A percentile compares a stretch with the other conserved stretches of the same genome.
Evolutionary conservation across 176 grass and related monocot species (phyloP).

Genomic region (Avena atlantica): DNA sequence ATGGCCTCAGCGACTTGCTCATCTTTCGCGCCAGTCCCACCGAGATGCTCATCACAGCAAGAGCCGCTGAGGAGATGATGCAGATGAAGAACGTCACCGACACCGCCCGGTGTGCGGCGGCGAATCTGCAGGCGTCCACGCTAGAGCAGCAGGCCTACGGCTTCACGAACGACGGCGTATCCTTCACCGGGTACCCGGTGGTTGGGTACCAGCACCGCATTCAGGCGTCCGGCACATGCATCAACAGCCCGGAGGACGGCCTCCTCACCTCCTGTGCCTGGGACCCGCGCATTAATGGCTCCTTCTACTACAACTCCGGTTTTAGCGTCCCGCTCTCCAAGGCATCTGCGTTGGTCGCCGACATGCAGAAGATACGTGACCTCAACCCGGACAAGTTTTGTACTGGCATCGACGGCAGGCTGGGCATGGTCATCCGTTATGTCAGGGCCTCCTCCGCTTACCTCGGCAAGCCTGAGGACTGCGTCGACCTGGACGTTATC

Average conservation of each 20-base stretch:
- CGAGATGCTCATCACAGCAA: background rate
- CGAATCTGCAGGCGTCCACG: background rate
- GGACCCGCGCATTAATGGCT: background rate
- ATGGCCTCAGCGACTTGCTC: background rate
- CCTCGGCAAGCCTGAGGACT: no score
- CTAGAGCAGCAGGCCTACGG: background rate
- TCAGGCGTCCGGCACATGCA: background rate
- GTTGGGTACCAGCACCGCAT: background rate
- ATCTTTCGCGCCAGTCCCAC: background rate
- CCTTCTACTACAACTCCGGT: constrained; percentile 5
- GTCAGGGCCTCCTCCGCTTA: no score
- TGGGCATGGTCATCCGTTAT: no score
- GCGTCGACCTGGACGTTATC: no score
- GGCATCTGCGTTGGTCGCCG: background rate
- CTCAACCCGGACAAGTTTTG: no score
- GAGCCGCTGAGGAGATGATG: background rate
- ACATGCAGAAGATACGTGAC: background rate
- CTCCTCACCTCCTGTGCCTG: background rate
- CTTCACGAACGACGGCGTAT: background rate
- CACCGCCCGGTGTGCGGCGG: background rate
- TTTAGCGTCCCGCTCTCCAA: background rate
- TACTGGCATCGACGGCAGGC: no score
- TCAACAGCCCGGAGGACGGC: background rate
- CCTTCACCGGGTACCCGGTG: background rate
- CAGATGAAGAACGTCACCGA: background rate